Base-by-base conservation (phyloP, 768 basidiomycete species). In the Suillus luteus region DNA sequence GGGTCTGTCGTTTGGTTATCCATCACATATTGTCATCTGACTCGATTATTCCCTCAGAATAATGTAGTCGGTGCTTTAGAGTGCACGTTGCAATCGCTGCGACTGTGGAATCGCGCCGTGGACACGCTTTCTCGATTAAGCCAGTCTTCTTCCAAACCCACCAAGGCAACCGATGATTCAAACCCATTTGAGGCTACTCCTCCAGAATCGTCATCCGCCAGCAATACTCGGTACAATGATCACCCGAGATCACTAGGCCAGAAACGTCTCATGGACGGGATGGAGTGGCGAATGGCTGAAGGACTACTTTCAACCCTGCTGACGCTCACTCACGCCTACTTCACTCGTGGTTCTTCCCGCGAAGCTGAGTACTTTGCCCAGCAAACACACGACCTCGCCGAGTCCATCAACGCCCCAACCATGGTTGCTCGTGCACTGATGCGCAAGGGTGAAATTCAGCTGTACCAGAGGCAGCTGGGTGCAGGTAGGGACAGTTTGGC, bases 281-380 rank as follows among this genome's bases (percentile, higher is more conserved):
- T 91, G 10, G 88, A 93, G 66, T 95, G 92, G 92, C 82, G 88
- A 1, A 79, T 94, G 12, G 85, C 89, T 3, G 86, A 92, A 68
- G 88, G 86, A 12, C 81, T 96, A 5, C 76, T 95, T 5, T 77
- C 79, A 0, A 86, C 88, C 0, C 76, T 92, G 3, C 84, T 96
- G 63, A 79, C 85, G 2, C 78, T 96, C 8, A 79, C 85, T 0
- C 81, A 86, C 9, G 80, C 84, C 0, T 93, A 95, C 68, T 80
- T 87, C 22, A 73, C 77, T 0, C 85, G 93, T 19, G 96, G 96
- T 0, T 93, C 95, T 6, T 85, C 88, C 3, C 85, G 90, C 24
- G 94, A 96, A 69, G 88, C 93, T 2, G 88, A 93, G 65, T 95
- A 91, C 69, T 96, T 95, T 71, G 82, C 89, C 0, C 81, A 89